These are phyloP conservation scores for Saccharomyces uvarum DNA, from an alignment of 1,139 yeast genomes.

Conservation along the genomic window DNA sequence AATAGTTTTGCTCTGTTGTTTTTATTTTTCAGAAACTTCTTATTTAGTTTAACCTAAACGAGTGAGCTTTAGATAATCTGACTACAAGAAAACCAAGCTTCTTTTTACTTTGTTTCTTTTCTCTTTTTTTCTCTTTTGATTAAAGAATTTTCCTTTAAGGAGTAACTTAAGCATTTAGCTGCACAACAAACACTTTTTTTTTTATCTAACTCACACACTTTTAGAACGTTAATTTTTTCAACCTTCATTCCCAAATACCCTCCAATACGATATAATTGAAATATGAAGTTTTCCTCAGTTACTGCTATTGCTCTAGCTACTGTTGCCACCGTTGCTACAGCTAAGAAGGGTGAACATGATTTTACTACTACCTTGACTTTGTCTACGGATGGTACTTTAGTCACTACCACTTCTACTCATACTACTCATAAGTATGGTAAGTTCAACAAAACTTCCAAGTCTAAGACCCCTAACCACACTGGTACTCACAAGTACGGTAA, in stretches of 20 bases:
- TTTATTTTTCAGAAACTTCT: neutral
- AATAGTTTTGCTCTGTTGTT: neutral
- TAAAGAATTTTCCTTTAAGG: conserved; percentile 1
- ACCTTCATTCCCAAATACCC: neutral
- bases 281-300: conserved; percentile 36
- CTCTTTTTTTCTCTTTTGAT: neutral
- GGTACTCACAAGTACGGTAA: conserved; percentile 44
- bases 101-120: neutral
- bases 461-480: conserved; percentile 32
- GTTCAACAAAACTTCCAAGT: conserved; percentile 42
- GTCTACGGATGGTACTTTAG: conserved; percentile 12
- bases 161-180: conserved; percentile 1
- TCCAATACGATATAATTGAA: neutral
- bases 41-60: neutral
- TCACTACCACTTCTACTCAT: conserved; percentile 32
- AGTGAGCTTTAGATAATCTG: neutral
- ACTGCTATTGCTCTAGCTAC: conserved; percentile 32
- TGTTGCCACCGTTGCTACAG: conserved; percentile 26
- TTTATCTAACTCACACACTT: neutral
- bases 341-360: conserved; percentile 17
- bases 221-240: neutral
- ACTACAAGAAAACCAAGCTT: neutral
- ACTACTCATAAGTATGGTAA: conserved; percentile 43
- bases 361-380: conserved; percentile 20
- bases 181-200: neutral